phyloP scores from a whole-genome alignment of 2,329 filamentous ascomycete genomes.

The Reticulascus tulasneorum region DNA sequence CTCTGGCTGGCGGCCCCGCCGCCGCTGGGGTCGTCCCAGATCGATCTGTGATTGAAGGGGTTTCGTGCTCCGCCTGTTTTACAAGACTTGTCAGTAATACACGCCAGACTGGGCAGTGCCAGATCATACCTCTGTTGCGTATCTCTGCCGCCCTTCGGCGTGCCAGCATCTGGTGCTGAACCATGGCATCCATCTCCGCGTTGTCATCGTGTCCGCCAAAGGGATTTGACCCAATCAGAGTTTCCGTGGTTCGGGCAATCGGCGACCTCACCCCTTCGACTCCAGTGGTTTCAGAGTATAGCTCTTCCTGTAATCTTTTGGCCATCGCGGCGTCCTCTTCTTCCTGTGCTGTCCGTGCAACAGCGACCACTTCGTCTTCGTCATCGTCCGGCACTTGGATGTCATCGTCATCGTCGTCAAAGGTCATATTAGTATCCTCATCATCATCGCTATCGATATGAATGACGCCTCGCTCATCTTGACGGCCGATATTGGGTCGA shows the following conservation, averaged over 20 bases:
- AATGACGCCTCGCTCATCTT: slow-evolving; percentile 60
- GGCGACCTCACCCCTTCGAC: slow-evolving; percentile 67
- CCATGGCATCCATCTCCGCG: slow-evolving; percentile 47
- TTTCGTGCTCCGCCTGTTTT: slow-evolving; percentile 19
- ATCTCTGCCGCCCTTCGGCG: slow-evolving; percentile 8
- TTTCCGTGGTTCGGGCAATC: slow-evolving; percentile 87
- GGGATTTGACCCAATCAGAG: slow-evolving; percentile 68
- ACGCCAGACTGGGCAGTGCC: not conserved
- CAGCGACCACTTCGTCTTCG: slow-evolving; percentile 32
- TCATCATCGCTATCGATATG: slow-evolving; percentile 76
- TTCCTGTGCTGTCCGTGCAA: slow-evolving; percentile 51
- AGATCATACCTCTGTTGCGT: slow-evolving; percentile 18
- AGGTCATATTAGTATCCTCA: slow-evolving; percentile 38
- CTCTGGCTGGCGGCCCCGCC: slow-evolving; percentile 11
- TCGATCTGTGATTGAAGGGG: slow-evolving; percentile 32
- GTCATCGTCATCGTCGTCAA: slow-evolving; percentile 33
- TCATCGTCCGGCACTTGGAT: slow-evolving; percentile 34
- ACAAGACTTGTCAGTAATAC: not conserved
- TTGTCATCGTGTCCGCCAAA: slow-evolving; percentile 51
- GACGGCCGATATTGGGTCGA: slow-evolving; percentile 31
- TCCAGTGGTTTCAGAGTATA: slow-evolving; percentile 57
- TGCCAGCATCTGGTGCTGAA: slow-evolving; percentile 63
- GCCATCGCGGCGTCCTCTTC: slow-evolving; percentile 96
- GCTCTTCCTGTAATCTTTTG: slow-evolving; percentile 83
- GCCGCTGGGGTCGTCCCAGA: slow-evolving; percentile 29